Conservation (phyloP, 495 filamentous ascomycete species). For the Penicillium alfredii region DNA sequence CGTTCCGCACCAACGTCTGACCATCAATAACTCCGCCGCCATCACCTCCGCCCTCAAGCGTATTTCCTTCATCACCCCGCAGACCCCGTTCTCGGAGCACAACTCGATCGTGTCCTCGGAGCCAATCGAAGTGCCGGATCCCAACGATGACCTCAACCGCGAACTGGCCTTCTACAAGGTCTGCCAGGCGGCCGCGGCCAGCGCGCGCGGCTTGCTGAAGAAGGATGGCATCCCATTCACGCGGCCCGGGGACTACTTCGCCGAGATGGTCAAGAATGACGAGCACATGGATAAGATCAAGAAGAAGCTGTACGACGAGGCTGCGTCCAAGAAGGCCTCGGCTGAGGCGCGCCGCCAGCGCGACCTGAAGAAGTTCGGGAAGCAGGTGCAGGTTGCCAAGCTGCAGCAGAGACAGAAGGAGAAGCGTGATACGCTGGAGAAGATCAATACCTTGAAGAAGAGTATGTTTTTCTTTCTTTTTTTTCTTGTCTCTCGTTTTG, state of each 20-base stretch:
- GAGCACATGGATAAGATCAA: slow-evolving; percentile 97
- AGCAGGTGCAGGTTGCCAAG: slow-evolving; percentile 96
- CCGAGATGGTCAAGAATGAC: slow-evolving; percentile 97
- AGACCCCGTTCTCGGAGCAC: slow-evolving; percentile 59
- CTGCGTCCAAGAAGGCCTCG: slow-evolving; percentile 83
- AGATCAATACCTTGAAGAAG: slow-evolving; percentile 87
- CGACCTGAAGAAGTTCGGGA: slow-evolving; percentile 98
- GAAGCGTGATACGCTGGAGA: slow-evolving; percentile 86
- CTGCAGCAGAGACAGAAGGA: slow-evolving; percentile 85
- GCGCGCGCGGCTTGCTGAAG: slow-evolving; percentile 65
- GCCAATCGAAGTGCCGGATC: slow-evolving; percentile 54
- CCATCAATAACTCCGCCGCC: slow-evolving; percentile 92
- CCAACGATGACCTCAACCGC: slow-evolving; percentile 81
- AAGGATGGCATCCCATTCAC: slow-evolving; percentile 80
- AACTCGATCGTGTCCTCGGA: slow-evolving; percentile 52
- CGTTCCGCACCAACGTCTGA: slow-evolving; percentile 83
- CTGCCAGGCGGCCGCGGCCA: slow-evolving; percentile 68
- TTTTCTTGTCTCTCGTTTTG: too few relatives aligned
- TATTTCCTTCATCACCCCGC: slow-evolving; percentile 58
- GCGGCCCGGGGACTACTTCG: slow-evolving; percentile 89
- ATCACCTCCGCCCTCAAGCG: slow-evolving; percentile 71
- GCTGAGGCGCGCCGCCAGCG: slow-evolving; percentile 85
- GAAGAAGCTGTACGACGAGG: slow-evolving; percentile 86
- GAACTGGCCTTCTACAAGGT: slow-evolving; percentile 94
- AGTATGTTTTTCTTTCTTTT: slow-evolving; percentile 55